Percentiles rank a stretch among this genome's conserved stretches.
Conservation (phyloP, 208 protist genomes). For the Borovskyia barvae region DNA sequence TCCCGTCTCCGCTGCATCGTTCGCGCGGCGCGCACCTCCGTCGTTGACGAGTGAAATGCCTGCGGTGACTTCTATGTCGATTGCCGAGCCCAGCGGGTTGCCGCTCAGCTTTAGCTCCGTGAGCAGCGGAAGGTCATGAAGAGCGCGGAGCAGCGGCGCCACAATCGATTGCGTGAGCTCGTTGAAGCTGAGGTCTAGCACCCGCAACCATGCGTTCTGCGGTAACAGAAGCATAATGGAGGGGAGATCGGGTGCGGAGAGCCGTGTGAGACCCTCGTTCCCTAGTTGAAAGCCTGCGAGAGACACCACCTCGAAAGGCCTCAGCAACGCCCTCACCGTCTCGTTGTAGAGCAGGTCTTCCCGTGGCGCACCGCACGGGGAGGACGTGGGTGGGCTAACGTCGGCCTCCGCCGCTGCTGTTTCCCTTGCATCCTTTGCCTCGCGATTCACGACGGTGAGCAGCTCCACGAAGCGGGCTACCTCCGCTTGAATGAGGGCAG, state of each 20-base stretch:
- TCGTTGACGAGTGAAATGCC: too few relatives aligned
- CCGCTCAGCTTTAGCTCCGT: slow-evolving; percentile 50
- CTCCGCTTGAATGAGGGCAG: not conserved
- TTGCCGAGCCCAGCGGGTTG: slow-evolving; percentile 38
- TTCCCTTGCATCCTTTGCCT: too few relatives aligned
- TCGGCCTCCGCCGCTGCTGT: too few relatives aligned
- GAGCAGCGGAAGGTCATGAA: slow-evolving; percentile 23
- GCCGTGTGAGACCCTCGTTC: slow-evolving; percentile 6
- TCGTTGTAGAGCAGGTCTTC: too few relatives aligned
- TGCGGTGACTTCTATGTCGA: not conserved
- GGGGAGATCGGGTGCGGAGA: not conserved
- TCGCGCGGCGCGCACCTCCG: too few relatives aligned
- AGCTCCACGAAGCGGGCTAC: not conserved
- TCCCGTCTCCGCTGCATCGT: too few relatives aligned
- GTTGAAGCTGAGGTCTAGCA: slow-evolving; percentile 67
- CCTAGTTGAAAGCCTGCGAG: slow-evolving; percentile 21
- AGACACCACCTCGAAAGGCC: slow-evolving; percentile 14
- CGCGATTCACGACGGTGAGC: not conserved
- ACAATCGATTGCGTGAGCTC: slow-evolving; percentile 26
- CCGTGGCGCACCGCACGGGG: too few relatives aligned
- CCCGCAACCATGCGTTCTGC: slow-evolving; percentile 27
- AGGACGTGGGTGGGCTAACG: too few relatives aligned
- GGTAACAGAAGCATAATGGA: slow-evolving; percentile 27
- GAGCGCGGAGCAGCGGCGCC: slow-evolving; percentile 23
- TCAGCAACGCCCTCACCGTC: too few relatives aligned